Conservation (phyloP, 1,284 basidiomycete species). For the Xanthoconium separans region DNA sequence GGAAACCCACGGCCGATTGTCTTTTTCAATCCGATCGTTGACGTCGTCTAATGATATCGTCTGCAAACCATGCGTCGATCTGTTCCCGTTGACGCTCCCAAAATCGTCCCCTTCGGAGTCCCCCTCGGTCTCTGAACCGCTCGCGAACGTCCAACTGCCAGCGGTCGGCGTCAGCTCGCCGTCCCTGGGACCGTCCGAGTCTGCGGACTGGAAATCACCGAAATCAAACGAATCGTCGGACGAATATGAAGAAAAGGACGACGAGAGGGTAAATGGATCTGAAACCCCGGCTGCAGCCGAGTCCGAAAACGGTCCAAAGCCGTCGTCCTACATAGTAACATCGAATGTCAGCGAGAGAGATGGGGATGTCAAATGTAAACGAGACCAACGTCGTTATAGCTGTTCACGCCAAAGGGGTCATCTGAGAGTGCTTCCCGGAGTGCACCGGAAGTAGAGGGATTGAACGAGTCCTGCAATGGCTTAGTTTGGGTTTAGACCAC, state of each 20-base stretch:
- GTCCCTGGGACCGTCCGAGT: slow-evolving; percentile 32
- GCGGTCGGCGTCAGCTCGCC: slow-evolving; percentile 63
- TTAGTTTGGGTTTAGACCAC: slow-evolving; percentile 1
- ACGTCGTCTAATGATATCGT: slow-evolving; percentile 31
- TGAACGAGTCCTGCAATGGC: slow-evolving; percentile 53
- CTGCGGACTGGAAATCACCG: slow-evolving; percentile 70
- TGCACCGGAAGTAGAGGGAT: slow-evolving; percentile 36
- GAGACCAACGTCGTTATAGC: slow-evolving; percentile 49
- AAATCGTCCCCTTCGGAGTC: slow-evolving; percentile 36
- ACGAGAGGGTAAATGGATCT: slow-evolving; percentile 60
- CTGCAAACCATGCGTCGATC: slow-evolving; percentile 21
- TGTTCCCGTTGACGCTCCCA: slow-evolving; percentile 15
- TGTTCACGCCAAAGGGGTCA: slow-evolving; percentile 52
- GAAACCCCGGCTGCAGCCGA: slow-evolving; percentile 44
- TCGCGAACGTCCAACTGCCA: slow-evolving; percentile 66
- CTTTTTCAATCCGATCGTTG: slow-evolving; percentile 22
- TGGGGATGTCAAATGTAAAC: background rate
- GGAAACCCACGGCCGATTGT: slow-evolving; percentile 17
- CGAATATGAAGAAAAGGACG: slow-evolving; percentile 53
- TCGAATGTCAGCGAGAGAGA: slow-evolving; percentile 5
- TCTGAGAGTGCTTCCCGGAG: slow-evolving; percentile 37
- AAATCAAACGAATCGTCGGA: slow-evolving; percentile 72
- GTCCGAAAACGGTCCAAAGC: slow-evolving; percentile 76
- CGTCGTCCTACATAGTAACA: slow-evolving; percentile 47
- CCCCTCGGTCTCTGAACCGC: slow-evolving; percentile 37